These are phyloP conservation scores for Cryptococcus sp. DNA, from an alignment of 1,284 basidiomycete species.

Conservation along the genomic window DNA sequence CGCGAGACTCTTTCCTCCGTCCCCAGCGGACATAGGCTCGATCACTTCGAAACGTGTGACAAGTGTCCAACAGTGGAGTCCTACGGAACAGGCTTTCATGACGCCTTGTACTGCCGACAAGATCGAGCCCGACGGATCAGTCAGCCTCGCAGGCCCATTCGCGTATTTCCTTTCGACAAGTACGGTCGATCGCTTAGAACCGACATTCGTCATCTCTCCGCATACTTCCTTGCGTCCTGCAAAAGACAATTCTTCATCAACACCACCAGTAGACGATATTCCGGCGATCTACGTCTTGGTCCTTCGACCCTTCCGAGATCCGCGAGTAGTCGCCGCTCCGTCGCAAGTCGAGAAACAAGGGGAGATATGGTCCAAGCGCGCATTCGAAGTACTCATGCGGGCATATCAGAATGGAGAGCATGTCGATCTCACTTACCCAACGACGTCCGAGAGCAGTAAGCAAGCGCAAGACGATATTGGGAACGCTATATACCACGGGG, in stretches of 20 bases:
- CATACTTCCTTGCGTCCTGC: conserved; percentile 37
- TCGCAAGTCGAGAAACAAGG: conserved; percentile 49
- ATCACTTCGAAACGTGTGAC: background rate
- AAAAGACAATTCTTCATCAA: conserved; percentile 19
- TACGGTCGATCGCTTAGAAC: conserved; percentile 81
- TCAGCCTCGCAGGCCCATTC: conserved; percentile 74
- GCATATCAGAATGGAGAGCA: conserved; percentile 77
- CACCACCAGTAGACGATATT: conserved; percentile 18
- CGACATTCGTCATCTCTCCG: conserved; percentile 73
- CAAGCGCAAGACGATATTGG: conserved; percentile 37
- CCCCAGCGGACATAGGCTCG: no score
- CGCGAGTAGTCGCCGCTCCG: conserved; percentile 54
- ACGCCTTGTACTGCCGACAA: conserved; percentile 43
- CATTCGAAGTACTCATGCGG: conserved; percentile 59
- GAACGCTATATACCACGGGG: conserved; percentile 46
- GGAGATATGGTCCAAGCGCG: conserved; percentile 32
- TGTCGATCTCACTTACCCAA: conserved; percentile 61
- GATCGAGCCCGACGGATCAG: conserved; percentile 40
- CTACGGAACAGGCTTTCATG: conserved; percentile 57
- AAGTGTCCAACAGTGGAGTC: conserved; percentile 63
- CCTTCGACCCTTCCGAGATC: conserved; percentile 76
- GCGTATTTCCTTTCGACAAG: conserved; percentile 79
- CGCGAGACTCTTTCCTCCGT: conserved; percentile 57
- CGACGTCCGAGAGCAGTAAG: conserved; percentile 20
- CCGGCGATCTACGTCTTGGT: conserved; percentile 73